Evolutionary conservation across 192 early-diverging fungal species (phyloP).

Genomic region (Funneliformis mosseae): DNA sequence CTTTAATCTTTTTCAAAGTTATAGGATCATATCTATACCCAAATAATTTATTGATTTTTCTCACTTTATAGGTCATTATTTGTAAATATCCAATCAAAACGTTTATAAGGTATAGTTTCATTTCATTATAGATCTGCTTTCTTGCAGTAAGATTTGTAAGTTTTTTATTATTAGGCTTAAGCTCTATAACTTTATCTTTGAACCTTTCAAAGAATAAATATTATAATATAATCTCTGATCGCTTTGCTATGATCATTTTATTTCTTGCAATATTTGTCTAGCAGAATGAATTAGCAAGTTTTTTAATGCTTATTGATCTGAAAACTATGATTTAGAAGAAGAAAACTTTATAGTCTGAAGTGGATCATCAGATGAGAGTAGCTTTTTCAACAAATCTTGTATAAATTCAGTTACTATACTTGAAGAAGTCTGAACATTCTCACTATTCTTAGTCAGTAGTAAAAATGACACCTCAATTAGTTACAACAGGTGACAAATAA

Average conservation of each 20-base stretch:
- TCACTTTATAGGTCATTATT: slow-evolving; percentile 26
- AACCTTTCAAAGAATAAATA: background rate
- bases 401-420: slow-evolving; percentile 17
- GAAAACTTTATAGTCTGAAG: no score
- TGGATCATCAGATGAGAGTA: no score
- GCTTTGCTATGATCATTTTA: slow-evolving; percentile 16
- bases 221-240: background rate
- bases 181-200: slow-evolving; percentile 23
- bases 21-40: background rate
- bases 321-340: no score
- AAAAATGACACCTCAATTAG: no score
- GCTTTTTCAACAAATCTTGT: slow-evolving; percentile 9
- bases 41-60: slow-evolving; percentile 31
- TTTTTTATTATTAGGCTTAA: slow-evolving; percentile 20
- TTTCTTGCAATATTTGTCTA: background rate
- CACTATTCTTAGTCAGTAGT: no score
- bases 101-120: background rate
- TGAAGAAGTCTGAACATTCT: no score
- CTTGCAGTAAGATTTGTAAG: slow-evolving; percentile 24
- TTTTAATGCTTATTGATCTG: no score
- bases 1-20: background rate
- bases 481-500: no score
- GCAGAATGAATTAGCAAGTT: no score
- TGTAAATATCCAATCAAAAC: slow-evolving; percentile 24
- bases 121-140: background rate